phyloP scores from a whole-genome alignment of 257 asterid genomes.

The Capsicum pubescens region DNA sequence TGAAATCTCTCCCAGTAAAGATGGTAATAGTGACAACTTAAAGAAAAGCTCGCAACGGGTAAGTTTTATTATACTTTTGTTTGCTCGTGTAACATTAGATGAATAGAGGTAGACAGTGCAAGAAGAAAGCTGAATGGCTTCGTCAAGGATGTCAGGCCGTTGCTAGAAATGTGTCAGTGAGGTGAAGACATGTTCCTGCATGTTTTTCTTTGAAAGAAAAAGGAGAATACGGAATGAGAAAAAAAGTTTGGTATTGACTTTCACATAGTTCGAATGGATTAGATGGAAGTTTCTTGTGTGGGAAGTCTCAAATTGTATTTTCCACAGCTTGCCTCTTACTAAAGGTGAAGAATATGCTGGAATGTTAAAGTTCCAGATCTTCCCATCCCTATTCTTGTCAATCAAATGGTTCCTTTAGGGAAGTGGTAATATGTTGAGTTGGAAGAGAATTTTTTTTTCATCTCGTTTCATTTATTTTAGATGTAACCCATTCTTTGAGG shows the following conservation, averaged over 20 bases:
- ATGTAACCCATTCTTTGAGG: background rate
- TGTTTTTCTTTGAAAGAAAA: slow-evolving; percentile 19
- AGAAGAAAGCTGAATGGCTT: slow-evolving; percentile 13
- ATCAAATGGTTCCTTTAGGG: slow-evolving; percentile 17
- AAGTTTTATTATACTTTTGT: slow-evolving; percentile 40
- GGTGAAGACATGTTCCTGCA: slow-evolving; percentile 21
- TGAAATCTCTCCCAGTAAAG: slow-evolving; percentile 71
- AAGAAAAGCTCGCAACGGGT: slow-evolving; percentile 65
- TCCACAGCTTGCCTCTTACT: background rate
- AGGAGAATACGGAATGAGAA: slow-evolving; percentile 16
- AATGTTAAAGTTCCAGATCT: slow-evolving; percentile 5
- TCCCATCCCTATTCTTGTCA: slow-evolving; percentile 5
- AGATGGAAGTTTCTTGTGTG: background rate
- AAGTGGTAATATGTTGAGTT: slow-evolving; percentile 20
- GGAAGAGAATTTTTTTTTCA: background rate
- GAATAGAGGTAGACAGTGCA: slow-evolving; percentile 20
- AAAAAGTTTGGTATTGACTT: background rate
- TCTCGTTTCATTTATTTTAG: background rate
- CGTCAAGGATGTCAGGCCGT: background rate
- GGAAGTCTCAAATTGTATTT: background rate
- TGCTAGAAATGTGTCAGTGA: slow-evolving; percentile 12
- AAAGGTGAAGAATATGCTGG: slow-evolving; percentile 15
- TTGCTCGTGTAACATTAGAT: slow-evolving; percentile 28
- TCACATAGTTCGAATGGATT: background rate
- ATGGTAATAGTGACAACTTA: slow-evolving; percentile 48